Conservation (phyloP, 225 moss, liverwort and hornwort species). For the Anthoceros angustus region DNA sequence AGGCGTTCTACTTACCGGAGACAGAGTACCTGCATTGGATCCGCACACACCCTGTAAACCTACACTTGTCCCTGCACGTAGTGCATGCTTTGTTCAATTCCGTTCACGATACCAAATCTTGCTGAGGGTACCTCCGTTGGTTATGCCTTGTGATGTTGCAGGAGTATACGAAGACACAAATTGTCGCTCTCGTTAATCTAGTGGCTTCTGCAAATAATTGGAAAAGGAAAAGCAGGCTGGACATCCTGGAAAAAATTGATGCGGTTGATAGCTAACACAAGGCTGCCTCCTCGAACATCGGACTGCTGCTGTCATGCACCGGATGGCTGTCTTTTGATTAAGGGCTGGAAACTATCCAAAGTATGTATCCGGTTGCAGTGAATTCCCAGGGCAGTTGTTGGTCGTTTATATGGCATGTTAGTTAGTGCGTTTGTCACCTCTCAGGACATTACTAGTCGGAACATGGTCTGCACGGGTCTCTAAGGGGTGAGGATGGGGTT, state of each 20-base stretch:
- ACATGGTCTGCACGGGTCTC: too few species aligned
- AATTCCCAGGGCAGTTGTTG: too few species aligned
- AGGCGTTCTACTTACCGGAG: background rate
- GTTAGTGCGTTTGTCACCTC: too few species aligned
- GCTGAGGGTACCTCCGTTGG: background rate
- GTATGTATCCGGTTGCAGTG: too few species aligned
- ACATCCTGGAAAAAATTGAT: background rate
- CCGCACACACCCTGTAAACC: background rate
- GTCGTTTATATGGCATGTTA: too few species aligned
- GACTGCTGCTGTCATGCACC: too few species aligned
- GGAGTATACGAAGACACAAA: background rate
- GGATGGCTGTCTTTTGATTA: too few species aligned
- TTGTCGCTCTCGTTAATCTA: background rate
- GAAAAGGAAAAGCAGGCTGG: background rate
- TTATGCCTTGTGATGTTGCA: background rate
- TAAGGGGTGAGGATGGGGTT: too few species aligned
- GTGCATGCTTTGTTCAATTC: background rate
- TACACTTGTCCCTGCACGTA: background rate
- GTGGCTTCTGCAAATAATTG: background rate
- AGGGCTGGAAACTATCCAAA: too few species aligned
- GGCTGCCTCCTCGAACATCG: too few species aligned
- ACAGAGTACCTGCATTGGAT: slow-evolving; percentile 1
- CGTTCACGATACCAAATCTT: background rate
- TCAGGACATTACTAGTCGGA: too few species aligned
- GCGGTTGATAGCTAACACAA: background rate